Evolutionary conservation across 1,284 basidiomycete species (phyloP), one percentile per base, ranked within the genome.

Genomic region (Cerioporus squamosus): DNA sequence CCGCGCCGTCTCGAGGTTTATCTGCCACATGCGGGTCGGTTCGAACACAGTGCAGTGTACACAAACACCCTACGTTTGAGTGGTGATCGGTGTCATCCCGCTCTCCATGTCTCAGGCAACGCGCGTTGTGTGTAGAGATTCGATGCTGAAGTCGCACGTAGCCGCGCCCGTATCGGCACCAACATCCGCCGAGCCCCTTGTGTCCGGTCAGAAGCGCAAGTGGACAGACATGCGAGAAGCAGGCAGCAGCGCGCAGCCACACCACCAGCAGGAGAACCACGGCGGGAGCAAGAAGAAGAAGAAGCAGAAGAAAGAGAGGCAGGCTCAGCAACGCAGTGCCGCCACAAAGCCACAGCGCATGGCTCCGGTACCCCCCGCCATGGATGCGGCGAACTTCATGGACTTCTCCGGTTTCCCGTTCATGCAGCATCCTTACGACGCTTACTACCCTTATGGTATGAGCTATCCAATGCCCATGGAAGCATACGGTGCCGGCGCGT

Each of bases 191-290:
- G 42, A 43, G 44, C 44, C 50, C 17, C 49, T 42, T 38, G 8
- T 45, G 12, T 48, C 33, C 4, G 64, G 60, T 12, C 62, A 62
- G 36, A 68, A 69, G 38, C 67, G 67, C 48, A 69, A 67, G 51
- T 43, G 67, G 48, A 55, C 56, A 17, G 55, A 59, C 26, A 61
- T 60, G 53, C 44, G 51, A 8, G 53, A 48, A 1, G 33, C 33
- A 12, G 45, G 42, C 20, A 57, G 38, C 20, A 57, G 46, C 18
- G 24, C 26, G 18, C 12, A 42, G 14, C 23, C 26, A 8, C 45
- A 53, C 20, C 46, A 24, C 10, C 24, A 42, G 0, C 7, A 23
- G 10, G 46, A 46, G 8, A 44, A 33, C 23, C 15, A 24, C 2
- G 17, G 17, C 22, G 39, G 44, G 15, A 57, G 60, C 6, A 69